Base-by-base conservation (phyloP, 352 stramenopile species). In the Phytophthora colocasiae region DNA sequence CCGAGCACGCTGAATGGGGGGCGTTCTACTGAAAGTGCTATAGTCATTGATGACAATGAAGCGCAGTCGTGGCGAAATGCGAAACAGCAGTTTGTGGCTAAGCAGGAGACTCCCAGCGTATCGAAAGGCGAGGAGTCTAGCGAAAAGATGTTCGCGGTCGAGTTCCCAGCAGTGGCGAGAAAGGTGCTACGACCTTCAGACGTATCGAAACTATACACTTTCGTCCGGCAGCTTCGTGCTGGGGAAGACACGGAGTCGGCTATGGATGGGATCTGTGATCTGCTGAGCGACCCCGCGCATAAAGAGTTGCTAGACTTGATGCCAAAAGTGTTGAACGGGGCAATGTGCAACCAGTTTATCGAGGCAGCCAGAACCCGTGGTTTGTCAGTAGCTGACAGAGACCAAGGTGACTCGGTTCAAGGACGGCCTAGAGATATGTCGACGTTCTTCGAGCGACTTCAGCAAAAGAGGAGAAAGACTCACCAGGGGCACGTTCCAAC, bases 391-490 rank as follows among this genome's bases (percentile, higher is more conserved):
- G 10, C 14, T 38, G 47, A 17, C 9, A 61, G 29, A 36, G 26
- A 17, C 24, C 49, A 57, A 52, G 53, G 55, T 24, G 54, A 10
- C 17, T 41, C 34, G 26, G 32, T 26, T 63, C 26, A 61, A 44
- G 17, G 15, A 32, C 58, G 41, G 38, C 47, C 52, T 36, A 56
- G 48, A 44, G 58, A 63, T 40, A 66, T 75, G 45, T 70, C 77
- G 3, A 82, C 61, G 12, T 91, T 92, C 58, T 92, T 94, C 12
- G 77, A 87, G 22, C 71, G 75, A 22, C 80, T 94, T 52, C 73
- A 93, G 51, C 81, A 91, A 36, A 85, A 87, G 44, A 83, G 79
- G 36, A 80, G 78, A 29, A 84, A 82, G 43, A 86, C 80, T 19
- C 57, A 81, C 11, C 60, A 79, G 10, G 45, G 53, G 0, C 62